phyloP scores from a whole-genome alignment of 805 yeast species.

The Zygosaccharomyces bailii region DNA sequence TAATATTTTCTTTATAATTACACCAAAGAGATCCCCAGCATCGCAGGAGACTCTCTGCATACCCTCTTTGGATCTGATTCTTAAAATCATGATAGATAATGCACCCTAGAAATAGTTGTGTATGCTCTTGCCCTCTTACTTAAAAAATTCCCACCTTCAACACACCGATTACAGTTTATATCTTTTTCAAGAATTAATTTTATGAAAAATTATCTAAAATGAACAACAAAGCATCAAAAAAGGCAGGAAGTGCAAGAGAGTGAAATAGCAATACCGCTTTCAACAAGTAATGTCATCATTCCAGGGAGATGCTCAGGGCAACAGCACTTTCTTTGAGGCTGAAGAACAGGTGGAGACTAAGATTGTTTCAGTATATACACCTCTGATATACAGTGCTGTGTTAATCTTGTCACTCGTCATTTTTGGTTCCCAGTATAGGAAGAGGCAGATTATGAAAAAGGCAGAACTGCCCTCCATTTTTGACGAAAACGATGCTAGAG shows the following conservation, averaged over 20 bases:
- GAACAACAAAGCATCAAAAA: not conserved
- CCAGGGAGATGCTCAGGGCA: constrained; percentile 13
- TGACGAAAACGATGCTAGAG: constrained; percentile 60
- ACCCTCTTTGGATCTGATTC: constrained; percentile 85
- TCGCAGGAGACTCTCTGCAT: constrained; percentile 64
- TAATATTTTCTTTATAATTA: constrained; percentile 42
- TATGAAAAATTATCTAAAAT: constrained; percentile 5
- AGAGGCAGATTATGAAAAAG: constrained; percentile 48
- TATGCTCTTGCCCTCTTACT: not conserved
- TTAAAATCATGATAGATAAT: constrained; percentile 46
- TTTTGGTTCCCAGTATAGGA: constrained; percentile 69
- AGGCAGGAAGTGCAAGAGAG: no score
- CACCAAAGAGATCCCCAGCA: constrained; percentile 40
- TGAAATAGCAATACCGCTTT: not conserved
- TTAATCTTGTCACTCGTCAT: constrained; percentile 61
- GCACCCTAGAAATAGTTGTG: not conserved
- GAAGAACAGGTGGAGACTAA: constrained; percentile 36
- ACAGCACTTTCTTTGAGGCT: constrained; percentile 15
- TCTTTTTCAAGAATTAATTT: not conserved
- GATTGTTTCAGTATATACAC: constrained; percentile 59
- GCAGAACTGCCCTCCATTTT: constrained; percentile 69
- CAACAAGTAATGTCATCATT: constrained; percentile 12
- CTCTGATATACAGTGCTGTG: constrained; percentile 70
- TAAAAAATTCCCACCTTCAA: not conserved
- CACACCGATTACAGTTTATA: not conserved